Base-by-base conservation (phyloP, 2,329 filamentous ascomycete genomes). In the Aspergillus sclerotialis region DNA sequence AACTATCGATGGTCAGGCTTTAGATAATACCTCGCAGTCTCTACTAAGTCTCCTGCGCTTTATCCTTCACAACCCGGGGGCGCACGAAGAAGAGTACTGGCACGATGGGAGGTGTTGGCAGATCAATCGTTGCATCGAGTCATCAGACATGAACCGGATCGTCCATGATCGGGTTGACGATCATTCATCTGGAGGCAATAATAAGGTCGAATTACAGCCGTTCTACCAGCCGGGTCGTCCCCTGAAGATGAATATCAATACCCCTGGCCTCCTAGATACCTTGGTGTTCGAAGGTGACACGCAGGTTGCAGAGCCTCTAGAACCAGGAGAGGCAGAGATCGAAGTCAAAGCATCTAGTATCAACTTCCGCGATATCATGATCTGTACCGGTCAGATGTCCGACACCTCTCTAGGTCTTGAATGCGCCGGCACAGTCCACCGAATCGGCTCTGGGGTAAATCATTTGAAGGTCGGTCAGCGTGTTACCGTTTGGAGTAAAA, bases 281-380 rank as follows among this genome's bases (percentile, higher is more conserved):
- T n/a, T 32, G 17, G 12, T 9, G 14, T 32, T 32, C 30, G 30
- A 13, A 11, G 30, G 24, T 23, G 30, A 32, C 15, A 7, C 11
- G 11, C 10, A 13, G 6, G 16, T 15, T 5, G 18, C 18, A 13
- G 18, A 12, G 17, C 30, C 30, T 12, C 30, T 32, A 12, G 30
- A n/a, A 13, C n/a, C 16, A 7, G 19, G 24, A 7, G 30, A 32
- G n/a, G 30, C 24, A 21, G 30, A 32, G 15, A 32, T 32, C 12
- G 19, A 12, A 24, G 19, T 32, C 18, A 19, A 19, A 14, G 30
- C 30, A 4, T n/a, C 18, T n/a, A 19, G 30, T 4, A 10, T 32
- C 16, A 32, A 24, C 30, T 32, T 23, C 30, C 30, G 12, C 11
- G 30, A 32, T 23, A n/a, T 32, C 8, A 32, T 32, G 30, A 15